These are phyloP conservation scores for Tylopilus cervinicoccineus DNA, from an alignment of 768 basidiomycete species.

Conservation along the genomic window DNA sequence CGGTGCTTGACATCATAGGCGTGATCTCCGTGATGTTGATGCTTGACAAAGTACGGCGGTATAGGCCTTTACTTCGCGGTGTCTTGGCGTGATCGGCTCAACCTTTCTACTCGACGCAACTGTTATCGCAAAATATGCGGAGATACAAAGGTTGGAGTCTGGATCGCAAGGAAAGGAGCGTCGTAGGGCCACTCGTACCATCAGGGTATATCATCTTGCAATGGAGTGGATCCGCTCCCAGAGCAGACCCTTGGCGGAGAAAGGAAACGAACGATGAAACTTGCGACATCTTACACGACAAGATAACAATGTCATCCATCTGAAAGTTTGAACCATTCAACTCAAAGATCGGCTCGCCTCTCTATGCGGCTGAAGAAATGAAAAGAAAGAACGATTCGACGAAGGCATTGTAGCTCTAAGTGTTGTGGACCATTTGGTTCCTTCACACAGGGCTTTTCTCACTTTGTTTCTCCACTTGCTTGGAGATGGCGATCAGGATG, in stretches of 20 bases:
- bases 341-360: not conserved
- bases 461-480: slow-evolving; percentile 1
- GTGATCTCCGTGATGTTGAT: no score
- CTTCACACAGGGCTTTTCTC: slow-evolving; percentile 9
- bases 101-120: not conserved
- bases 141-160: not conserved
- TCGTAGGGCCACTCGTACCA: not conserved
- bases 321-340: not conserved
- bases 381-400: not conserved
- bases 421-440: not conserved
- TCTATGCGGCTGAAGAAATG: not conserved
- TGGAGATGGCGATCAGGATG: slow-evolving; percentile 14
- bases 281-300: not conserved
- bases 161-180: not conserved
- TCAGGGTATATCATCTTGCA: not conserved
- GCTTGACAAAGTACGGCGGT: no score
- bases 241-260: not conserved
- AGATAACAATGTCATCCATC: not conserved
- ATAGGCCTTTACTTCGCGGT: no score
- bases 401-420: not conserved
- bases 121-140: not conserved
- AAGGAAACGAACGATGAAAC: not conserved
- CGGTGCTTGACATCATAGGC: no score
- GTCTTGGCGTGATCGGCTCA: not conserved
- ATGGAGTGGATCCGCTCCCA: not conserved